Conservation (phyloP, 805 yeast genomes). For the Candida argentea region DNA sequence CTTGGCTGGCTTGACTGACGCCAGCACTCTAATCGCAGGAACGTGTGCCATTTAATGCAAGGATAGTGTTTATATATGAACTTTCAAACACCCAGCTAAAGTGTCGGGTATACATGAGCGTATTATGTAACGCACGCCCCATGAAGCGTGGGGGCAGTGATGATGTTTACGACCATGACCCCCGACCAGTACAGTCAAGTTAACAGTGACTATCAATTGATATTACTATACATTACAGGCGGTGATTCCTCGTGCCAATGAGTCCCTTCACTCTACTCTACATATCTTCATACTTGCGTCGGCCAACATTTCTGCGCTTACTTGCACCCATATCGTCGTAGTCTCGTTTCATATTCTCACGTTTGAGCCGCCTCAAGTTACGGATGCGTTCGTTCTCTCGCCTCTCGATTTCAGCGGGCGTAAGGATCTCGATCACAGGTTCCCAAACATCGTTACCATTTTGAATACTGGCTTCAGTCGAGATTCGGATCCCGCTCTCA, state of each 20-base stretch:
- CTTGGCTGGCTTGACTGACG: conserved; percentile 18
- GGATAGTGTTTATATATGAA: too few species aligned
- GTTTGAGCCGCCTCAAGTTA: conserved; percentile 80
- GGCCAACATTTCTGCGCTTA: conserved; percentile 29
- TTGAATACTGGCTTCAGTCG: conserved; percentile 56
- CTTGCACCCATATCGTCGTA: conserved; percentile 23
- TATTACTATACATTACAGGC: too few species aligned
- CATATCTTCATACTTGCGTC: conserved; percentile 49
- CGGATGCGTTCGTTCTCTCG: conserved; percentile 93
- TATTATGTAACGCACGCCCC: too few species aligned
- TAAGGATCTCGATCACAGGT: conserved; percentile 76
- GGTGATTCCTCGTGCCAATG: too few species aligned
- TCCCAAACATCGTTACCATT: conserved; percentile 77
- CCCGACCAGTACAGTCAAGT: too few species aligned
- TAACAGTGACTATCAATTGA: too few species aligned
- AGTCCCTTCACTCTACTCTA: too few species aligned
- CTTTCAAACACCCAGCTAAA: too few species aligned
- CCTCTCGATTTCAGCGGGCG: conserved; percentile 89
- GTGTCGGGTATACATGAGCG: too few species aligned
- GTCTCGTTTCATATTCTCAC: conserved; percentile 74
- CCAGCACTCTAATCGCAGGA: conserved; percentile 19
- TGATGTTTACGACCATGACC: too few species aligned
- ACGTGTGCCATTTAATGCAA: too few species aligned
- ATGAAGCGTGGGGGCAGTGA: too few species aligned
- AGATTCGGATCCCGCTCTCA: conserved; percentile 32